Percentiles rank a stretch among this genome's conserved stretches.
Conservation (phyloP, 371 early-diverging fungal species). For the Mucor mucedo region DNA sequence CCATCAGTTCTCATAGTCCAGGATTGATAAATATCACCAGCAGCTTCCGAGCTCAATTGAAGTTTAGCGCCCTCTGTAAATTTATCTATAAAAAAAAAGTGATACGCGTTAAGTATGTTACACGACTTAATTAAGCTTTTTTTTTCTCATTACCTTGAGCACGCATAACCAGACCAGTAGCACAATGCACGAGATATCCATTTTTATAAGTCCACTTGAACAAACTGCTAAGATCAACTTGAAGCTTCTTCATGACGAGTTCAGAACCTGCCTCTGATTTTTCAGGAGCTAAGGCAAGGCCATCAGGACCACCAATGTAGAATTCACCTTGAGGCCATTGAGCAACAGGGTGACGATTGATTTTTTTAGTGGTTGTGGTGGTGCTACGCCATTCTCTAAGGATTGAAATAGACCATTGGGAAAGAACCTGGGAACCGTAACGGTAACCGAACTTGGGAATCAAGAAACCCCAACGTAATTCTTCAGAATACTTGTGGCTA, state of each 20-base stretch:
- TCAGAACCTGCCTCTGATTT: constrained; percentile 38
- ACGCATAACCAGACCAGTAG: constrained; percentile 45
- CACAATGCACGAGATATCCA: constrained; percentile 55
- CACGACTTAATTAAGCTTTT: neutral
- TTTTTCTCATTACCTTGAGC: constrained; percentile 33
- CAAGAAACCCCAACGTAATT: constrained; percentile 33
- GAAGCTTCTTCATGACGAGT: constrained; percentile 38
- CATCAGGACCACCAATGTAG: constrained; percentile 39
- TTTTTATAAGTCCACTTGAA: constrained; percentile 54
- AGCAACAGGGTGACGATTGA: constrained; percentile 31
- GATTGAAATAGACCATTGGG: constrained; percentile 28
- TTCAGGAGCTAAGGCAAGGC: constrained; percentile 38
- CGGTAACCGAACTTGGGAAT: constrained; percentile 33
- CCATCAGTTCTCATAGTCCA: constrained; percentile 50
- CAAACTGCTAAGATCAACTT: constrained; percentile 10
- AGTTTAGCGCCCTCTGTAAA: constrained; percentile 32
- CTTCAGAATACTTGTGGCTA: constrained; percentile 20
- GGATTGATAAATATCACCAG: constrained; percentile 33
- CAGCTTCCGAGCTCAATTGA: constrained; percentile 27
- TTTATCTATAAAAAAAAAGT: constrained; percentile 23
- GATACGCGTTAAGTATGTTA: constrained; percentile 10
- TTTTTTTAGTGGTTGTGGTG: constrained; percentile 6
- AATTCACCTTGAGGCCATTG: constrained; percentile 46
- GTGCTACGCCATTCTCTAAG: constrained; percentile 28
- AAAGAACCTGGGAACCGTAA: constrained; percentile 25